Evolutionary conservation across 306 rosid genomes (phyloP), one percentile per base, ranked within the genome.

Genomic region (Cyclanthera cordifolia): DNA sequence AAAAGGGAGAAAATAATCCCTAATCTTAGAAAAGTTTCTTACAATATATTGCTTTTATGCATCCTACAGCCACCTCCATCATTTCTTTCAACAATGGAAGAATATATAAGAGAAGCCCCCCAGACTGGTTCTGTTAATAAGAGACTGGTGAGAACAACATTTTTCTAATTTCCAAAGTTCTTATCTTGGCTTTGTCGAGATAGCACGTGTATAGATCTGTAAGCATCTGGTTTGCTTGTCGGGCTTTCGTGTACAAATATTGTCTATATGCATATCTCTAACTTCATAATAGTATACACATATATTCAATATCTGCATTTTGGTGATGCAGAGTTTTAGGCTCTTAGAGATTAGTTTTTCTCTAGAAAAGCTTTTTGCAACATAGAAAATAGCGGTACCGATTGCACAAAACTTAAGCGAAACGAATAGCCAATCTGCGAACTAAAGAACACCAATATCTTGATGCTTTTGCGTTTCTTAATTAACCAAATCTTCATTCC

Each of bases 11-110:
- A 34, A 5, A 8, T 72, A 9, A 5, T 57, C 25, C 64, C 15
- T 17, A 23, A 28, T 72, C 49, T 55, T 27, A 37, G 23, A 51
- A 72, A 71, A 21, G 17, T 8, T 74, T 67, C 57, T 80, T 47
- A 84, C 53, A 72, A 50, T 19, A 50, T 19, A 41, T 68, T 63
- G 75, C 4, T 78, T 76, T 77, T 61, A 45, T 78, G 13, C 54
- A 28, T 67, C 58, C 59, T 81, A 73, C 88, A 93, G 99, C 99
- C 99, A 53, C 99, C 97, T 45, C 81, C 87, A 27, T 79, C 95
- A 73, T 92, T 92, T 79, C 81, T 88, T 71, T 76, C 88, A 69
- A 92, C 96, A 51, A 89, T 86, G 97, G 92, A 84, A 67, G 97
- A 89, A 67, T 92, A 92, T 71, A 82, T 92, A 73, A 87, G 75